Evolutionary conservation across 257 asterid species (phyloP).

Genomic region (Plantago ovata): DNA sequence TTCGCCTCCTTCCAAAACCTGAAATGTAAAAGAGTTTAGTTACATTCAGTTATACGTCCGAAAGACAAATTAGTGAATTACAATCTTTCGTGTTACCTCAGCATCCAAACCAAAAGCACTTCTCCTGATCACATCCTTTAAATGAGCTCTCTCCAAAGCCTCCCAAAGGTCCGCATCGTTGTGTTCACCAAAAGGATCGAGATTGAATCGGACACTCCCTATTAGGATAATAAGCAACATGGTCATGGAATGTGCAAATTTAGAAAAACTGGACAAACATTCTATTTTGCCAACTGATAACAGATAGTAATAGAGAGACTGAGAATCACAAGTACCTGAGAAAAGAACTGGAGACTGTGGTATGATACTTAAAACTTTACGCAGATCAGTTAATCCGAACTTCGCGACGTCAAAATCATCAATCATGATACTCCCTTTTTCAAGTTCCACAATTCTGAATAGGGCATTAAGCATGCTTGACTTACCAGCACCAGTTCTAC

Average conservation of each 20-base stretch:
- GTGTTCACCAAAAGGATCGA: conserved; percentile 86
- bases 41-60: neutral
- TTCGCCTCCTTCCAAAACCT: conserved; percentile 89
- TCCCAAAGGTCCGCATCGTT: conserved; percentile 84
- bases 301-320: conserved; percentile 11
- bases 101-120: conserved; percentile 71
- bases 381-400: conserved; percentile 62
- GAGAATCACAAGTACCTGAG: conserved; percentile 45
- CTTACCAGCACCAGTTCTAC: conserved; percentile 87
- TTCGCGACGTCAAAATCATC: conserved; percentile 54
- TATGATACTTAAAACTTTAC: conserved; percentile 63
- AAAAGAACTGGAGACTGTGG: conserved; percentile 86
- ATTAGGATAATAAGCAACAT: neutral
- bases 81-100: conserved; percentile 44
- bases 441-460: conserved; percentile 71
- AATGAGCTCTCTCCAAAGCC: conserved; percentile 80
- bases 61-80: neutral
- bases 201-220: conserved; percentile 84
- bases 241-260: neutral
- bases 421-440: conserved; percentile 60
- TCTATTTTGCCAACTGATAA: neutral
- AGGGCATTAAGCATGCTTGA: conserved; percentile 84
- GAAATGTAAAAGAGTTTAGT: conserved; percentile 4
- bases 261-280: neutral
- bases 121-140: conserved; percentile 69